Percentiles rank a stretch among this genome's conserved stretches.
These are phyloP conservation scores for Neurospora intermedia DNA, from an alignment of 495 filamentous ascomycete genomes.

Conservation along the genomic window DNA sequence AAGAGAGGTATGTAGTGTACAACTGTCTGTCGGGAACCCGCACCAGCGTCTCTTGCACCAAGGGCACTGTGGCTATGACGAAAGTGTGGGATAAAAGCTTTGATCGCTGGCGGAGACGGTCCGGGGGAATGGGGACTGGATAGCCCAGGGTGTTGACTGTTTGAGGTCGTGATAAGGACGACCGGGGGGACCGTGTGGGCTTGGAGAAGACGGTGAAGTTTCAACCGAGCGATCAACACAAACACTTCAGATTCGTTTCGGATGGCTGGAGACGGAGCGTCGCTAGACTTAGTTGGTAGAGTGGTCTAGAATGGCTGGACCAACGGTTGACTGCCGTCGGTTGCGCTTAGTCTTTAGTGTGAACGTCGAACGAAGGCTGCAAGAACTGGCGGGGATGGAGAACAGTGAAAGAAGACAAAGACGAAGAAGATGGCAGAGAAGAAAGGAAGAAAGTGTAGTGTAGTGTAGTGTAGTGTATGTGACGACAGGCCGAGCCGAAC, in stretches of 20 bases:
- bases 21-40: not conserved
- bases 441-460: not conserved
- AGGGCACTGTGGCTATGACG: not conserved
- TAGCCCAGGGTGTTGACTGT: not conserved
- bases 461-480: not conserved
- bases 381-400: not conserved
- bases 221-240: not conserved
- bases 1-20: not conserved
- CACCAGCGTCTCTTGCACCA: not conserved
- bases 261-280: not conserved
- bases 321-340: not conserved
- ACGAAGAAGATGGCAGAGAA: not conserved
- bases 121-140: not conserved
- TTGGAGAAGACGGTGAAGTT: not conserved
- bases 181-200: not conserved
- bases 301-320: not conserved
- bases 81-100: not conserved
- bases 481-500: not conserved
- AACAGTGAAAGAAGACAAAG: not conserved
- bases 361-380: not conserved
- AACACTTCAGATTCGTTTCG: not conserved
- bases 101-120: not conserved
- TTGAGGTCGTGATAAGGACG: not conserved
- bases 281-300: not conserved
- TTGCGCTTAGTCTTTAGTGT: not conserved